Evolutionary conservation across 768 basidiomycete species (phyloP), one percentile per base, ranked within the genome.

Genomic region (Phanerodontia chrysosporium): DNA sequence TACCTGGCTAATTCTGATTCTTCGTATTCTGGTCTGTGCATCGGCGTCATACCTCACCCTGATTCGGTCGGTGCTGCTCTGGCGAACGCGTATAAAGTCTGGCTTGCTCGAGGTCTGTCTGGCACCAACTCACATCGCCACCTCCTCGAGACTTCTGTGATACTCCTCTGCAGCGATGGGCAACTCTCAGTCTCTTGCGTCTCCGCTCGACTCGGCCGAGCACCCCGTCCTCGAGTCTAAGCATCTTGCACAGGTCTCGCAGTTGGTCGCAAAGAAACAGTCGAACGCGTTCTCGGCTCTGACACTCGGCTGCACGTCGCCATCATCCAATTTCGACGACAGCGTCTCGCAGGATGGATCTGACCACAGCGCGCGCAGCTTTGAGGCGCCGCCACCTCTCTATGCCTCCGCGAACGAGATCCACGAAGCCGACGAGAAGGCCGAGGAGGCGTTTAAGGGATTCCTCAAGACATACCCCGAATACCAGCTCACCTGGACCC

Each of bases 391-490:
- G 22, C 69, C 68, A 9, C 70, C 68, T 16, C 59, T 71, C 30
- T 71, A 69, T 52, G 70, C 66, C 8, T 64, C 64, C 25, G 58
- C 63, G 13, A 45, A 64, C 16, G 46, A 60, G 65, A 67, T 35
- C 65, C 59, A 67, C 45, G 58, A 71, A 45, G 69, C 75, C 3
- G 72, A 73, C 57, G 75, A 75, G 57, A 52, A 59, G 32, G 75
- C 76, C 6, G 69, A 73, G 25, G 63, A 65, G 30, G 79, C 82
- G 21, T 85, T 82, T 68, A 69, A 74, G 21, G 67, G 69, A 18
- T 90, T 87, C 71, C 72, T 72, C 36, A 67, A 67, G 54, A 49
- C 64, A 42, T 72, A 71, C 64, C 72, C 74, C 10, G 67, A 70
- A 55, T 75, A 74, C 58, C 62, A 64, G 30, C 64, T 67, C 45